Conservation (phyloP, 2,329 filamentous ascomycete species). For the Sporothrix inflata region DNA sequence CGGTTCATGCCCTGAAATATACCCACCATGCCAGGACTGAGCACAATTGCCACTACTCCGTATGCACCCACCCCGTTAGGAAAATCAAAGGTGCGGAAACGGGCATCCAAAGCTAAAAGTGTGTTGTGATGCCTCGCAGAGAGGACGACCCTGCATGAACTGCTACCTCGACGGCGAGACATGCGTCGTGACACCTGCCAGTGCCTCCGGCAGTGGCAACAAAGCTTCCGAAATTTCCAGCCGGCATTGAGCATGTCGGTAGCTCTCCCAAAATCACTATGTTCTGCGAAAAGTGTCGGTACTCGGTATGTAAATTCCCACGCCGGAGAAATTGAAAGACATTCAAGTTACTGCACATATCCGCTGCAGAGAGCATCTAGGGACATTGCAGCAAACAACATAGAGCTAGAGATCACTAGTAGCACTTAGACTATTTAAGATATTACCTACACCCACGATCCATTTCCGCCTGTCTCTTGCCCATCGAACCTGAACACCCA, state of each 20-base stretch:
- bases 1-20: background rate
- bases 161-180: conserved; percentile 55
- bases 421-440: background rate
- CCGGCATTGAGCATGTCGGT: no score
- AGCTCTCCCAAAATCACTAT: no score
- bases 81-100: conserved; percentile 48
- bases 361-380: no score
- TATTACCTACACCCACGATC: conserved; percentile 47
- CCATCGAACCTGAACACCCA: conserved; percentile 46
- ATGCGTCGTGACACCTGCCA: conserved; percentile 35
- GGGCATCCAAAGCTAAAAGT: conserved; percentile 56
- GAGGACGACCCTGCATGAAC: conserved; percentile 55
- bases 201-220: no score
- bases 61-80: background rate
- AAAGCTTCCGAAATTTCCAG: no score
- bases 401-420: no score
- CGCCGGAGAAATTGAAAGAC: no score
- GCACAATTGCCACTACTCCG: background rate
- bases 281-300: no score
- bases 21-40: background rate
- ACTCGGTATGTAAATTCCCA: no score
- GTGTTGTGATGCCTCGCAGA: conserved; percentile 52
- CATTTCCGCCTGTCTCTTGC: conserved; percentile 47
- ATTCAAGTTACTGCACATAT: no score
- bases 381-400: background rate